Evolutionary conservation across 1,139 yeast species (phyloP).

Genomic region (Pichia sp.): DNA sequence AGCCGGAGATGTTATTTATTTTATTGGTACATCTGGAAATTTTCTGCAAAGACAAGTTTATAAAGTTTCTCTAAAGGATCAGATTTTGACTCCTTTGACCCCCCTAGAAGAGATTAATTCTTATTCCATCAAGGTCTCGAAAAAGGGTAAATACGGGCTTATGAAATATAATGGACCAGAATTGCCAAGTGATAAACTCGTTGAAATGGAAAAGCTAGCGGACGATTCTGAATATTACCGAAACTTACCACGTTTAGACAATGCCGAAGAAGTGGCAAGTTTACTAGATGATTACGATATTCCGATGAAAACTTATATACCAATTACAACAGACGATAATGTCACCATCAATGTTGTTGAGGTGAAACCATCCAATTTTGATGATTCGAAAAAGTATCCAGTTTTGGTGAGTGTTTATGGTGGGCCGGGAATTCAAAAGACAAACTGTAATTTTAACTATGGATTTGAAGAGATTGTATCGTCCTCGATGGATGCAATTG

Average conservation of each 20-base stretch:
- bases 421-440: constrained; percentile 88
- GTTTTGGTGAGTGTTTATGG: constrained; percentile 80
- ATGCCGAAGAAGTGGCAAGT: constrained; percentile 27
- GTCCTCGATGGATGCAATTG: constrained; percentile 63
- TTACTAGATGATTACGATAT: constrained; percentile 33
- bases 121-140: constrained; percentile 36
- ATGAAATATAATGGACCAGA: constrained; percentile 57
- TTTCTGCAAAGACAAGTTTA: constrained; percentile 52
- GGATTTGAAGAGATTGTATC: constrained; percentile 67
- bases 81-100: constrained; percentile 19
- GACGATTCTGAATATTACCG: constrained; percentile 24
- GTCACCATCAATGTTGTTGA: constrained; percentile 59
- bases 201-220: constrained; percentile 34
- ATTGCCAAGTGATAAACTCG: constrained; percentile 54
- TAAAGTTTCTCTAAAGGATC: constrained; percentile 26
- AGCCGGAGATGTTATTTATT: constrained; percentile 48
- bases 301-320: constrained; percentile 48
- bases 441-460: constrained; percentile 42
- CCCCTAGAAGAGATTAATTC: constrained; percentile 24
- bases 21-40: constrained; percentile 49
- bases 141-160: constrained; percentile 45
- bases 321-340: constrained; percentile 27
- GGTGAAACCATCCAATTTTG: constrained; percentile 64
- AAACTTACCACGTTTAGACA: constrained; percentile 24
- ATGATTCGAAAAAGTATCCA: constrained; percentile 58